A percentile compares a stretch with the other conserved stretches of the same genome.
phyloP scores from a whole-genome alignment of 2,329 filamentous ascomycete species.

The Teratosphaeria nubilosa region DNA sequence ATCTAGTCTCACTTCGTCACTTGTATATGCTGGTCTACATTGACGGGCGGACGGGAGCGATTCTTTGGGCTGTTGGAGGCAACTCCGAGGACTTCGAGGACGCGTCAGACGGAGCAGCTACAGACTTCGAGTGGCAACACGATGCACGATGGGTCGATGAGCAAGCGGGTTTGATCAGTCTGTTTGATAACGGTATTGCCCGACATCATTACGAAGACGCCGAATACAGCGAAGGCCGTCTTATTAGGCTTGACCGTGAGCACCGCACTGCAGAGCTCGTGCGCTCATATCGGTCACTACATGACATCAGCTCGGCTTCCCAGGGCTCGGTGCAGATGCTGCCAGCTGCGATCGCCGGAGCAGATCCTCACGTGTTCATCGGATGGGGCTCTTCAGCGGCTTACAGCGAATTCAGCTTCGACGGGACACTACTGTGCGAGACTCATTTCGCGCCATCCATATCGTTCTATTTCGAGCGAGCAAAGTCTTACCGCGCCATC shows the following conservation, averaged over 20 bases:
- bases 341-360: constrained; percentile 16
- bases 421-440: constrained; percentile 33
- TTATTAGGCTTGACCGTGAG: constrained; percentile 27
- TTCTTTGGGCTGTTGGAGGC: constrained; percentile 45
- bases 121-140: constrained; percentile 43
- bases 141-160: constrained; percentile 38
- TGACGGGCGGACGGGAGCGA: constrained; percentile 32
- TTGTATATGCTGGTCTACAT: constrained; percentile 36
- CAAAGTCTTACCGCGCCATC: constrained; percentile 29
- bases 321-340: constrained; percentile 45
- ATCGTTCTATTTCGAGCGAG: constrained; percentile 19
- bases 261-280: constrained; percentile 36
- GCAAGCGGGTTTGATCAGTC: constrained; percentile 20
- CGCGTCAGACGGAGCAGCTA: constrained; percentile 34
- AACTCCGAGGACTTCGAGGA: constrained; percentile 34
- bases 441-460: constrained; percentile 31
- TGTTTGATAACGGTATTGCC: constrained; percentile 43
- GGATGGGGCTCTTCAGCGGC: constrained; percentile 47
- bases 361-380: constrained; percentile 40
- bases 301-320: constrained; percentile 35
- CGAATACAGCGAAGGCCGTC: constrained; percentile 30
- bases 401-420: constrained; percentile 36
- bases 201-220: constrained; percentile 29
- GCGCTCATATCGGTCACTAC: constrained; percentile 33
- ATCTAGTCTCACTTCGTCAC: constrained; percentile 38